Percentiles rank a stretch among this genome's conserved stretches.
These are phyloP conservation scores for Botryotinia globosa DNA, from an alignment of 2,329 filamentous ascomycete genomes.

Conservation along the genomic window DNA sequence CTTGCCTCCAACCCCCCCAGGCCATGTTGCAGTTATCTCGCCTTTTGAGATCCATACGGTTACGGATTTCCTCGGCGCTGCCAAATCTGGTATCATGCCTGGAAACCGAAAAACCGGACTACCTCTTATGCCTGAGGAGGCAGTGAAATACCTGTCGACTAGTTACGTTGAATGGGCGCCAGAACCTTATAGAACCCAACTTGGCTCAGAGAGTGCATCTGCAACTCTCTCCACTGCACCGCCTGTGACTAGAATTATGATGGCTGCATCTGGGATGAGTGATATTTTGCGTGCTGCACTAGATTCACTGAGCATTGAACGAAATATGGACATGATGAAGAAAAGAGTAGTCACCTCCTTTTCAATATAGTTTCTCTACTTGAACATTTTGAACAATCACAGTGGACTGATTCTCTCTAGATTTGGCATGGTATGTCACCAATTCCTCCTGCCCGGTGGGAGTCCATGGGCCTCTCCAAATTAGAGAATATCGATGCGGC, in stretches of 20 bases:
- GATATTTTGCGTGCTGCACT: background rate
- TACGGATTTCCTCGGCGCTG: background rate
- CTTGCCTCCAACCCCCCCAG: background rate
- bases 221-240: background rate
- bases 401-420: background rate
- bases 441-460: background rate
- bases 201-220: background rate
- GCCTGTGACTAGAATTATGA: background rate
- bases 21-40: background rate
- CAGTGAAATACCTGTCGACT: background rate
- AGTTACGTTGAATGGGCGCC: background rate
- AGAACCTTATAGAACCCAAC: background rate
- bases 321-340: background rate
- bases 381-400: background rate
- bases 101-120: background rate
- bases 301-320: background rate
- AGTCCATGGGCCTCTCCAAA: background rate
- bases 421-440: background rate
- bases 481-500: background rate
- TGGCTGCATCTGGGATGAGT: background rate
- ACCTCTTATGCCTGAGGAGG: background rate
- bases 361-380: background rate
- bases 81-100: background rate
- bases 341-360: background rate
- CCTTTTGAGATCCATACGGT: background rate